These are phyloP conservation scores for Cymodocea nodosa DNA, from an alignment of 116 monocot species.

Conservation along the genomic window DNA sequence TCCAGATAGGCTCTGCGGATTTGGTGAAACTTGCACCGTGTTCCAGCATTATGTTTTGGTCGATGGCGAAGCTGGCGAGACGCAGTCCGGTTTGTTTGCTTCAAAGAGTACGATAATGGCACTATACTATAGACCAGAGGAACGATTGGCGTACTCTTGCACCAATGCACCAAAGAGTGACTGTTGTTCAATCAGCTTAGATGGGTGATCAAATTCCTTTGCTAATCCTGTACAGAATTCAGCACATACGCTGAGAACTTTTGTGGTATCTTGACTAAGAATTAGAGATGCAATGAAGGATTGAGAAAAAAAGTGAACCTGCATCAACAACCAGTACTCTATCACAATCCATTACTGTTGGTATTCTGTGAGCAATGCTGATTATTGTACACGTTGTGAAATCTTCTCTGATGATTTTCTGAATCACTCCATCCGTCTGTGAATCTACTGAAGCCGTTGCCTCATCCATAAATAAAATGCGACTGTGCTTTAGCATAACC, in stretches of 20 bases:
- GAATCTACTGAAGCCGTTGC: conserved; percentile 78
- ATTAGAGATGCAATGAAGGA: background rate
- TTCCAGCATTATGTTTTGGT: no score
- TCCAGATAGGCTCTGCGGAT: no score
- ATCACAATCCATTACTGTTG: conserved; percentile 77
- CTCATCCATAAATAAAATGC: conserved; percentile 69
- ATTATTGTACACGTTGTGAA: conserved; percentile 61
- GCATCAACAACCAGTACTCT: conserved; percentile 61
- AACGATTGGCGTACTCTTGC: conserved; percentile 87
- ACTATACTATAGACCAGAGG: conserved; percentile 43
- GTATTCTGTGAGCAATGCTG: conserved; percentile 78
- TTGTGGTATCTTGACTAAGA: background rate
- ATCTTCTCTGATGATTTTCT: conserved; percentile 64
- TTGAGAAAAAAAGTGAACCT: conserved; percentile 17
- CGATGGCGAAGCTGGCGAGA: background rate
- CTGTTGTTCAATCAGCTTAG: conserved; percentile 53
- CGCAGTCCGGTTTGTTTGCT: background rate
- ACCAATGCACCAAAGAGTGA: conserved; percentile 90
- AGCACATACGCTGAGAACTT: background rate
- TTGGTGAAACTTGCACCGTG: no score
- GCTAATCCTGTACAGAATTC: conserved; percentile 47
- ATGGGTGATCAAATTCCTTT: conserved; percentile 70
- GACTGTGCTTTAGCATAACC: conserved; percentile 53
- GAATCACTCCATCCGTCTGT: conserved; percentile 68
- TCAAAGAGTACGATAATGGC: no score